Percentiles rank a stretch among this genome's conserved stretches.
These are phyloP conservation scores for Termitomyces titanicus DNA, from an alignment of 768 basidiomycete species.

Conservation along the genomic window DNA sequence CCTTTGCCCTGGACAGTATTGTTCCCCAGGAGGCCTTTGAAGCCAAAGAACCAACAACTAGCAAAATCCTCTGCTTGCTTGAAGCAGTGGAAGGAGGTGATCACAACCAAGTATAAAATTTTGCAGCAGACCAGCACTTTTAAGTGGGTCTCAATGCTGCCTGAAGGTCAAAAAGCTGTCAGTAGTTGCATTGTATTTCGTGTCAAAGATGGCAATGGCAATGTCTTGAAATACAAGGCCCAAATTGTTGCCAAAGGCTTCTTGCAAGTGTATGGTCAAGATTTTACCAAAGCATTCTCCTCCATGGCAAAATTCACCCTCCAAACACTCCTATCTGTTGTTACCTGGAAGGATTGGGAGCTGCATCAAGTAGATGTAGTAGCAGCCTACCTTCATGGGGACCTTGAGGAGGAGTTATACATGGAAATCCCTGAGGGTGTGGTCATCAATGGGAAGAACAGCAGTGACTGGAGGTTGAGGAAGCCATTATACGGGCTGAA, in stretches of 20 bases:
- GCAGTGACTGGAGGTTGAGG: not conserved
- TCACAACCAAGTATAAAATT: slow-evolving; percentile 6
- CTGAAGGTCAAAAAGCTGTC: not conserved
- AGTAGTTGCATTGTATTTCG: not conserved
- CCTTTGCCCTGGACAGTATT: not conserved
- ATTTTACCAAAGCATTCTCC: not conserved
- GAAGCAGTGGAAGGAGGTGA: slow-evolving; percentile 6
- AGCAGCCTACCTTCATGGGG: not conserved
- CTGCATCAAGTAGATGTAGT: not conserved
- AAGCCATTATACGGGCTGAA: not conserved
- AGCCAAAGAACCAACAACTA: not conserved
- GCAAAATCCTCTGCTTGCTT: no score
- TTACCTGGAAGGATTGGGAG: not conserved
- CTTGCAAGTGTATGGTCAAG: not conserved
- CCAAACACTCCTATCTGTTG: not conserved
- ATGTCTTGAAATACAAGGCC: not conserved
- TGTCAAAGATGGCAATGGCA: not conserved
- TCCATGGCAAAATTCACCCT: slow-evolving; percentile 1
- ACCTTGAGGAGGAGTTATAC: slow-evolving; percentile 1
- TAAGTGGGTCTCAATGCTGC: not conserved
- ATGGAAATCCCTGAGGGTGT: not conserved
- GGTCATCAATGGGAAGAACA: not conserved
- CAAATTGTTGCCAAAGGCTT: not conserved
- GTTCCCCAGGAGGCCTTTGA: not conserved
- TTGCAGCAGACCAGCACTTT: slow-evolving; percentile 6